Conservation (phyloP, 139 green algal genomes). For the Chlamydomonas incerta region DNA sequence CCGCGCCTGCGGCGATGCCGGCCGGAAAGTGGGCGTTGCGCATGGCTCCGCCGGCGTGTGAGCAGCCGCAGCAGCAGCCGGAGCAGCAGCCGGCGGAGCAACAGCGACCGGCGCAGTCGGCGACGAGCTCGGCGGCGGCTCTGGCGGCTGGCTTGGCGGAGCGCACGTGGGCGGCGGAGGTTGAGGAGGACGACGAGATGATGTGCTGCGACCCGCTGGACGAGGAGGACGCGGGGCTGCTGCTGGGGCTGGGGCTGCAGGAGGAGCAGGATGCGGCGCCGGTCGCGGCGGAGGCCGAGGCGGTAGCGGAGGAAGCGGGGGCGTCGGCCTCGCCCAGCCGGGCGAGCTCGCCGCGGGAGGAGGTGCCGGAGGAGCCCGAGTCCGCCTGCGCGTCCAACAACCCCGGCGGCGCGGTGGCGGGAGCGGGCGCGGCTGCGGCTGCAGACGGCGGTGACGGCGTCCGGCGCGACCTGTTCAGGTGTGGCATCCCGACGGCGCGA, state of each 20-base stretch:
- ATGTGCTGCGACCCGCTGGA: conserved; percentile 14
- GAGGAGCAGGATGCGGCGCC: neutral
- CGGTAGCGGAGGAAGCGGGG: neutral
- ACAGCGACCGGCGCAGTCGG: neutral
- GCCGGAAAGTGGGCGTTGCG: conserved; percentile 1
- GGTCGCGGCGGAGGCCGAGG: neutral
- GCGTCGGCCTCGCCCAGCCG: neutral
- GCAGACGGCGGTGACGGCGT: neutral
- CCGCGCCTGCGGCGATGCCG: neutral
- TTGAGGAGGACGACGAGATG: conserved; percentile 47
- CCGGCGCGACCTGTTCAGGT: conserved; percentile 56
- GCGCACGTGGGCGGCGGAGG: conserved; percentile 6
- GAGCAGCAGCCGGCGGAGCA: neutral
- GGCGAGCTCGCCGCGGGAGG: too few relatives aligned
- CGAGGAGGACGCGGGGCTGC: neutral
- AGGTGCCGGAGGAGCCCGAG: neutral
- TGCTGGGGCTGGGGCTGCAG: neutral
- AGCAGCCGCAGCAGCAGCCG: neutral
- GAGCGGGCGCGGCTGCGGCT: neutral
- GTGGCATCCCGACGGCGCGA: neutral
- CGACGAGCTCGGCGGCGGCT: neutral
- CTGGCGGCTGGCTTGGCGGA: neutral
- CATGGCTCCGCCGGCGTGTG: neutral
- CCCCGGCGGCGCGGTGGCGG: neutral
- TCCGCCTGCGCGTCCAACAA: conserved; percentile 15